Base-by-base conservation (phyloP, 495 filamentous ascomycete species). In the Xylaria flabelliformis region DNA sequence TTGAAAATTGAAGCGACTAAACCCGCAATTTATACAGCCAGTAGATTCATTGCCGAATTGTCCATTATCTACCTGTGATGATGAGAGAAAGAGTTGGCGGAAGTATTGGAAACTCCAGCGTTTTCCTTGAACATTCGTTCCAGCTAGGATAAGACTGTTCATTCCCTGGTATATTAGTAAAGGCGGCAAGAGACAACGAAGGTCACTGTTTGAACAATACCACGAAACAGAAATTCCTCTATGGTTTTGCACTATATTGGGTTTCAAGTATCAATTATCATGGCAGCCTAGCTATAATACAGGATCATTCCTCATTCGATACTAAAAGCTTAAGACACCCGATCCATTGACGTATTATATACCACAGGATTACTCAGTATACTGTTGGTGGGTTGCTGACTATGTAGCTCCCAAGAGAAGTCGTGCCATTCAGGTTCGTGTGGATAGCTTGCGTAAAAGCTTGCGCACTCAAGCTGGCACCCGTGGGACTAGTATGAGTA, bases 401-500 rank as follows among this genome's bases (percentile, higher is more conserved):
- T 19, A 71, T 64, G 69, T 71, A 71, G 61, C 29, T 19, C 7
- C 17, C 12, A 13, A 71, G 69, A 4, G 69, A 71, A 3, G 69
- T 71, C 12, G 69, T 64, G 13, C 69, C 69, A 29, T 71, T 71
- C 48, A 71, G 10, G 17, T 64, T 10, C 21, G 44, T 53, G 24
- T 64, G 8, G 24, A 71, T 64, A 0, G 69, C 69, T n/a, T 71
- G 69, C 5, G 69, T 46, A 51, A 71, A 71, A 24, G 69, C 69
- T 34, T 71, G 46, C 9, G 69, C 69, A 26, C 56, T 86, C 1
- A 86, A 81, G 64, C 84, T 78, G 6, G 88, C 88, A 29, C 88
- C 85, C 50, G 75, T 79, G 0, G 85, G 73, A 64, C 83, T 86
- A 21, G 89, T 90, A 80, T 90, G 89, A 3, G 88, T 90, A 75